A percentile compares a stretch with the other conserved stretches of the same genome.
These are phyloP conservation scores for Fraxinus platypoda DNA, from an alignment of 305 asterid genomes.

Conservation along the genomic window DNA sequence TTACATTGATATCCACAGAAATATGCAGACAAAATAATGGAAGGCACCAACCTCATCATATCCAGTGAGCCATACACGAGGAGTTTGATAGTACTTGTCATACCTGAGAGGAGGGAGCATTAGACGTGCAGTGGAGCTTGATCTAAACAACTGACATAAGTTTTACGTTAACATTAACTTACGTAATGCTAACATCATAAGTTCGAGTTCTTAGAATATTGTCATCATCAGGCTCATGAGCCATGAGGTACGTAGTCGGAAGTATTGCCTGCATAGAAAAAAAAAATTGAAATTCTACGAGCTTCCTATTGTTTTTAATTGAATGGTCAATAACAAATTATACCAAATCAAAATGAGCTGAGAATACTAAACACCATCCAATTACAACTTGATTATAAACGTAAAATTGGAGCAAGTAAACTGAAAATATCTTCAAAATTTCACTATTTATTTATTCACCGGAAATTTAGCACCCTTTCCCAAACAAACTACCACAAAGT, in stretches of 20 bases:
- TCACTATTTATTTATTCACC: not conserved
- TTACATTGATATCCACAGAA: not conserved
- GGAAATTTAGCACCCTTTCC: not conserved
- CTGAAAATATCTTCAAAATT: not conserved
- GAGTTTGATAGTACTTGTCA: slow-evolving; percentile 98
- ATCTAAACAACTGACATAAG: slow-evolving; percentile 9
- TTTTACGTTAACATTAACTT: slow-evolving; percentile 34
- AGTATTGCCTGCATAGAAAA: slow-evolving; percentile 64
- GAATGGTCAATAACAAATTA: not conserved
- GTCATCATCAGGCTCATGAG: slow-evolving; percentile 91
- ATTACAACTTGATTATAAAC: not conserved
- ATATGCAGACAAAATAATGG: slow-evolving; percentile 4
- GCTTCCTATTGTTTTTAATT: not conserved
- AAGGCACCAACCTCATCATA: slow-evolving; percentile 76
- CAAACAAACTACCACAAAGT: not conserved
- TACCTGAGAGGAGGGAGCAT: slow-evolving; percentile 50
- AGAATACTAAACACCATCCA: not conserved
- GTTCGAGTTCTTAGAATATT: slow-evolving; percentile 90
- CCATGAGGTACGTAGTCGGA: slow-evolving; percentile 67
- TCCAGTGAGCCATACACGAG: slow-evolving; percentile 99
- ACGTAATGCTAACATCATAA: slow-evolving; percentile 96
- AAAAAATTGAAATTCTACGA: not conserved
- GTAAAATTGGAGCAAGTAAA: slow-evolving; percentile 1
- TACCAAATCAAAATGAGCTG: not conserved
- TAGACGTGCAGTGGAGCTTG: slow-evolving; percentile 11